Evolutionary conservation across 352 stramenopile species (phyloP).

Genomic region (Globisporangium cederbergense): DNA sequence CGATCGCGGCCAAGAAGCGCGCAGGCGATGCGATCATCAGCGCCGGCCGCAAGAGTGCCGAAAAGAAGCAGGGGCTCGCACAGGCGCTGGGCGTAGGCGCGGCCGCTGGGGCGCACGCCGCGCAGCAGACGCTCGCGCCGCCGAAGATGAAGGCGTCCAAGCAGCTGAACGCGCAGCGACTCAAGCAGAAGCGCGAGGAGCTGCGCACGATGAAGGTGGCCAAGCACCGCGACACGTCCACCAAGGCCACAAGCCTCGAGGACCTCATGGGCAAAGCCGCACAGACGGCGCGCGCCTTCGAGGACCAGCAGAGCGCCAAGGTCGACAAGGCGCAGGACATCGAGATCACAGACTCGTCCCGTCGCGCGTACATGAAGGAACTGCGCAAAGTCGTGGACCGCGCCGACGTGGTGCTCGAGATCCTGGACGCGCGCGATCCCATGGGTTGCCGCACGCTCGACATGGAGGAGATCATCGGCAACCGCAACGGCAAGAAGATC

Average conservation of each 20-base stretch:
- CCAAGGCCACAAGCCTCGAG: constrained; percentile 37
- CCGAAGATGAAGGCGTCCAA: constrained; percentile 35
- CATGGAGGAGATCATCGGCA: constrained; percentile 94
- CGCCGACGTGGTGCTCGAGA: constrained; percentile 96
- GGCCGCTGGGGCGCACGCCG: neutral
- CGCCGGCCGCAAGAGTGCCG: constrained; percentile 10
- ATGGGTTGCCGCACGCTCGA: constrained; percentile 91
- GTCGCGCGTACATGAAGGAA: constrained; percentile 94
- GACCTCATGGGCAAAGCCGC: constrained; percentile 45
- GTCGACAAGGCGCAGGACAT: constrained; percentile 27
- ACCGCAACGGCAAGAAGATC: constrained; percentile 93
- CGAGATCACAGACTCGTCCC: constrained; percentile 82
- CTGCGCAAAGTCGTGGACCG: constrained; percentile 97
- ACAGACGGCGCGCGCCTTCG: constrained; percentile 40
- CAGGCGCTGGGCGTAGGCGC: constrained; percentile 3
- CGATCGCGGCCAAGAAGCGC: constrained; percentile 15
- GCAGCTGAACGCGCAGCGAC: constrained; percentile 40
- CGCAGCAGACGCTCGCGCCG: constrained; percentile 22
- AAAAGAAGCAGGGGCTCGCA: constrained; percentile 7
- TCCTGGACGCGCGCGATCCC: constrained; percentile 97
- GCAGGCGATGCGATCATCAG: constrained; percentile 5
- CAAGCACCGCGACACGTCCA: constrained; percentile 32
- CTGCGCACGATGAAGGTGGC: constrained; percentile 48
- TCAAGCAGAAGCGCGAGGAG: constrained; percentile 65
- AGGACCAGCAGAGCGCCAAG: constrained; percentile 27